These are phyloP conservation scores for Stagonosporopsis rhizophila DNA, from an alignment of 2,329 filamentous ascomycete species.

Conservation along the genomic window DNA sequence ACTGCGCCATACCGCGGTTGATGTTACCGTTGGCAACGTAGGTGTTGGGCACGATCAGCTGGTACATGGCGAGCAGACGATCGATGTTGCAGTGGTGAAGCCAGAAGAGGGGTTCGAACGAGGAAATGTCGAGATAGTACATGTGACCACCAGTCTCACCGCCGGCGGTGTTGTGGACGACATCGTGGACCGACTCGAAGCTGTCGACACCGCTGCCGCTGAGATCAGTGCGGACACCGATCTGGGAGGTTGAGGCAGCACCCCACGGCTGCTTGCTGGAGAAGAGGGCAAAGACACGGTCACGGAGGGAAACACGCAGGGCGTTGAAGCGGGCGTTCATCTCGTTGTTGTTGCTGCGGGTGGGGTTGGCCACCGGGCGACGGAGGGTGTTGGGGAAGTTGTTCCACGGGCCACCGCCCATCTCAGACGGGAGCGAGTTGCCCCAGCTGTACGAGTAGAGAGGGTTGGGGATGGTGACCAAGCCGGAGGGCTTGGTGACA, in stretches of 20 bases:
- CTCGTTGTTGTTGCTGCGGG: slow-evolving; percentile 49
- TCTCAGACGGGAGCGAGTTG: slow-evolving; percentile 62
- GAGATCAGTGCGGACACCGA: slow-evolving; percentile 41
- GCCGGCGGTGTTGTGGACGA: slow-evolving; percentile 44
- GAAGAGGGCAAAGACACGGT: slow-evolving; percentile 48
- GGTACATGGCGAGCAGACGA: slow-evolving; percentile 75
- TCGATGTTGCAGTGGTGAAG: slow-evolving; percentile 51
- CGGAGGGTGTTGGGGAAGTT: slow-evolving; percentile 43
- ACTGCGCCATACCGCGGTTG: slow-evolving; percentile 42
- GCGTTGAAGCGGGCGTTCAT: slow-evolving; percentile 39
- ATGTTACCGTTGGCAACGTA: slow-evolving; percentile 63
- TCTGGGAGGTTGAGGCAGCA: slow-evolving; percentile 37
- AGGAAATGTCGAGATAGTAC: slow-evolving; percentile 74
- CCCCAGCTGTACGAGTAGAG: slow-evolving; percentile 55
- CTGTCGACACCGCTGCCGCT: slow-evolving; percentile 44
- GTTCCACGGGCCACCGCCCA: slow-evolving; percentile 49
- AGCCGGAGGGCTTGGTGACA: slow-evolving; percentile 53
- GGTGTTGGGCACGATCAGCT: slow-evolving; percentile 72
- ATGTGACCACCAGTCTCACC: slow-evolving; percentile 69
- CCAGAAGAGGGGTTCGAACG: slow-evolving; percentile 74
- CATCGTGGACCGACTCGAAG: slow-evolving; percentile 48
- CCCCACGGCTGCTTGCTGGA: slow-evolving; percentile 42
- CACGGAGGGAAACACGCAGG: slow-evolving; percentile 42
- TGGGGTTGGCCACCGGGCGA: slow-evolving; percentile 41
- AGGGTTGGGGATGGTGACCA: slow-evolving; percentile 52